Conservation (phyloP, 176 grass and related monocot species). For the Calamus simplicifolius region DNA sequence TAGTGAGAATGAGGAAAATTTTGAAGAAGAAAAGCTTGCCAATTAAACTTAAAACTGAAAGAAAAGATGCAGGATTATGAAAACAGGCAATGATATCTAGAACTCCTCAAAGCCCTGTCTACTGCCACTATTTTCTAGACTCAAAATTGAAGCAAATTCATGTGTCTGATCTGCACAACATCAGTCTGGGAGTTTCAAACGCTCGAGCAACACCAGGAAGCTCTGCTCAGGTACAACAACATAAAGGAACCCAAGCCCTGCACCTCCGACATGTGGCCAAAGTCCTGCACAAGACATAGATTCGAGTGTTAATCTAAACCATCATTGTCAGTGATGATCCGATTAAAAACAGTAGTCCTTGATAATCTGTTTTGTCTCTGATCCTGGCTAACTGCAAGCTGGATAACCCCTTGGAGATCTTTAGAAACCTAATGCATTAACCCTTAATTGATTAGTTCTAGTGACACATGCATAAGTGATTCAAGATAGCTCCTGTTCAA, state of each 20-base stretch:
- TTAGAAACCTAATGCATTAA: slow-evolving; percentile 32
- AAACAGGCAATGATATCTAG: no score
- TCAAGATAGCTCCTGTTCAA: no score
- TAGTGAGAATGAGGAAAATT: no score
- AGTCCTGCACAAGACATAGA: slow-evolving; percentile 29
- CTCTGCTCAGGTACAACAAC: slow-evolving; percentile 72
- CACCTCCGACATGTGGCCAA: slow-evolving; percentile 56
- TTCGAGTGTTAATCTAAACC: slow-evolving; percentile 32
- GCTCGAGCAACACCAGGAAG: slow-evolving; percentile 85
- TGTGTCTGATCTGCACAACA: neutral
- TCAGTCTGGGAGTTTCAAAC: slow-evolving; percentile 70
- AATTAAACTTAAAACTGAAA: no score
- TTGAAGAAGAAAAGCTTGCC: no score
- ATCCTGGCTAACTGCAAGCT: slow-evolving; percentile 61
- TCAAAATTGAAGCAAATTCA: no score
- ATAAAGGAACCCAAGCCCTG: slow-evolving; percentile 82
- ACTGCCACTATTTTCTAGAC: no score
- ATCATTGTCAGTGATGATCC: slow-evolving; percentile 54
- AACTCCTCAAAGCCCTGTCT: no score
- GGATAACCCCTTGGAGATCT: slow-evolving; percentile 81
- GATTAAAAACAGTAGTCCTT: slow-evolving; percentile 66
- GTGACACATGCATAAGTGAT: no score
- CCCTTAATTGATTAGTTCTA: no score
- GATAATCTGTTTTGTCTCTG: slow-evolving; percentile 56
- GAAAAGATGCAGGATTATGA: no score